Evolutionary conservation across 805 yeast genomes (phyloP), one percentile per base, ranked within the genome.

Genomic region (Yamadazyma phyllophila): DNA sequence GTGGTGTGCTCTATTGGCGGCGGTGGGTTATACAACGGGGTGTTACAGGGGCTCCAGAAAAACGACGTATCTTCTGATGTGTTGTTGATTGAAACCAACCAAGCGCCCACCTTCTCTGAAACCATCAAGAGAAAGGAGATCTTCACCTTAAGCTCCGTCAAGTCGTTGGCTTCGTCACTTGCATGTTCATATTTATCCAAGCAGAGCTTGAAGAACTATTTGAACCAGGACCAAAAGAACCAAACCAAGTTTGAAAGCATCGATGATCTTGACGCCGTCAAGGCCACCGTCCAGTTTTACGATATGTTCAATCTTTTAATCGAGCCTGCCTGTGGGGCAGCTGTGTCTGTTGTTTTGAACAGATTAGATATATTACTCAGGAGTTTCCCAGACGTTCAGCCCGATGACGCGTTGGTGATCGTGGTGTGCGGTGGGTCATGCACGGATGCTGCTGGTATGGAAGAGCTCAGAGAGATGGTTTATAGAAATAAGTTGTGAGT

Each of bases 251-350:
- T 58, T 10, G 53, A 44, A 37, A 26, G 48, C 8, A 52, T 63
- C 32, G 65, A 61, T 43, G 71, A 66, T 43, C 27, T 46, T 11
- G 69, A 65, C 13, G 64, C 70, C 1, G 54, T 56, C 3, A 47
- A 41, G 20, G 68, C 60, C 1, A 42, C 53, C 2, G 43, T 65
- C 12, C 55, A 57, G 35, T 57, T 49, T 39, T 53, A 55, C 41
- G 61, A 62, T 37, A 34, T 24, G 3, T 56, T 59, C 29, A 53
- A 55, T 2, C 41, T 37, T 7, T 31, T 58, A 4, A 58, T 62
- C 2, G 70, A 66, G 45, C 70, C 70, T 2, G 68, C 71, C 5
- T 66, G 70, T 54, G 69, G 69, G 1, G 70, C 66, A 5, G 55
- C 68, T 2, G 40, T 57, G 4, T 49, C 57, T 1, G 56, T 54